These are phyloP conservation scores for Chalaropsis ovoidea DNA, from an alignment of 2,329 filamentous ascomycete genomes.

Conservation along the genomic window DNA sequence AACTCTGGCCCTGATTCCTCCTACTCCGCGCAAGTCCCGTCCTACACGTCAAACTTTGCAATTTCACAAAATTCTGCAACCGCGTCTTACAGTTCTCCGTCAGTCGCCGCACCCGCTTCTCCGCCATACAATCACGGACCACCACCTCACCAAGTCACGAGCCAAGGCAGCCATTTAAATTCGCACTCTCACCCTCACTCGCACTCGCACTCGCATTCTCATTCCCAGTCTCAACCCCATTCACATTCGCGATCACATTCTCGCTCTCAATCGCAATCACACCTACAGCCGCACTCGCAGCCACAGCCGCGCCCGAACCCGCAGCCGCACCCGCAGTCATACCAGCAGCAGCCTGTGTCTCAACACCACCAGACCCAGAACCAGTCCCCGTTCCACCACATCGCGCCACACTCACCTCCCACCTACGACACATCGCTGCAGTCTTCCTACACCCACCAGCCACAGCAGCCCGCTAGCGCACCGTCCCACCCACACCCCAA, in stretches of 20 bases:
- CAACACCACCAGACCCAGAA: not conserved
- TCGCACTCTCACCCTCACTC: not conserved
- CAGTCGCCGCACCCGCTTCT: constrained; percentile 20
- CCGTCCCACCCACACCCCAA: constrained; percentile 17
- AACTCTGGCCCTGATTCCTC: constrained; percentile 5
- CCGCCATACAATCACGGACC: constrained; percentile 6
- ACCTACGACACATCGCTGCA: constrained; percentile 27
- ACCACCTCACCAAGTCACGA: not conserved
- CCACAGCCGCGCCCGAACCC: constrained; percentile 27
- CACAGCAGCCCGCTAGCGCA: constrained; percentile 24
- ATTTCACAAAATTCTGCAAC: constrained; percentile 21
- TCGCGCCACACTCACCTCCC: not conserved
- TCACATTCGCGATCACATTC: constrained; percentile 17
- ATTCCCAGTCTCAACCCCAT: constrained; percentile 1
- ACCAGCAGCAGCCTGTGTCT: constrained; percentile 19
- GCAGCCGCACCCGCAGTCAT: constrained; percentile 18
- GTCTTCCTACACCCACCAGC: constrained; percentile 25
- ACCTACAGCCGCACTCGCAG: constrained; percentile 28
- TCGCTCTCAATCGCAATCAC: constrained; percentile 17
- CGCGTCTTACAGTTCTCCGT: constrained; percentile 16
- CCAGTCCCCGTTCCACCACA: not conserved
- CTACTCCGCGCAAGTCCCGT: constrained; percentile 7
- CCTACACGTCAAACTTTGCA: constrained; percentile 17
- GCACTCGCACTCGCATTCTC: constrained; percentile 17
- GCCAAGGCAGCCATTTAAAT: constrained; percentile 7